Base-by-base conservation (phyloP, 148 eudicot species). In the Persicaria maculosa region DNA sequence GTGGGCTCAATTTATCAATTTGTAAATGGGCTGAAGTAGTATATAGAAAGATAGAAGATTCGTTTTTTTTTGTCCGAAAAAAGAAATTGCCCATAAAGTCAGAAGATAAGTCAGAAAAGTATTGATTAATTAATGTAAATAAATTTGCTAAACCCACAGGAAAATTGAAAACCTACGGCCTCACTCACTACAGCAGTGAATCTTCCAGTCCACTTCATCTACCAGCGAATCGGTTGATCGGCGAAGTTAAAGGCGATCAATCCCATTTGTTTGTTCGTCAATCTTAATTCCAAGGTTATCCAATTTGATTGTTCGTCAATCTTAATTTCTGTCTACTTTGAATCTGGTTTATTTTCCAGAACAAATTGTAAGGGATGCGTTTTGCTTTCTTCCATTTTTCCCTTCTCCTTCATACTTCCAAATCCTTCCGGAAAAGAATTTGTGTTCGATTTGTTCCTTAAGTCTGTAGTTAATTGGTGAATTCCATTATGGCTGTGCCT, bases 241-340 rank as follows among this genome's bases (percentile, higher is more conserved):
- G 68, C 68, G 68, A 62, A 62, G 45, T 62, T 62, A 9, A 31
- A 62, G 68, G 68, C 31, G 45, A 62, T 62, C 68, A 11, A 44
- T 25, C 36, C 44, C 17, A 31, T 62, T 11, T 12, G 14, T 31
- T 14, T 62, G 44, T 10, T 62, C 40, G 1, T 31, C 40, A 31
- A 31, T 31, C 40, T 31, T 31, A 31, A 31, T 31, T 31, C 40
- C 40, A 31, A 31, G 40, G 40, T 31, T 2, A 1, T 31, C 40
- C 40, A 31, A 3, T 31, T 31, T 31, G 40, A 31, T 31, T 31
- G 40, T 31, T 31, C 40, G 40, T 31, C 40, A 31, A 31, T 31
- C 40, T 11, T 11, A 25, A 62, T 12, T 8, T 36, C 44, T 9
- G 68, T 36, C 44, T 62, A 4, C 14, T 36, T 22, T 62, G 44